Evolutionary conservation across 257 asterid species (phyloP), one percentile per base, ranked within the genome.

Genomic region (Rehmannia glutinosa): DNA sequence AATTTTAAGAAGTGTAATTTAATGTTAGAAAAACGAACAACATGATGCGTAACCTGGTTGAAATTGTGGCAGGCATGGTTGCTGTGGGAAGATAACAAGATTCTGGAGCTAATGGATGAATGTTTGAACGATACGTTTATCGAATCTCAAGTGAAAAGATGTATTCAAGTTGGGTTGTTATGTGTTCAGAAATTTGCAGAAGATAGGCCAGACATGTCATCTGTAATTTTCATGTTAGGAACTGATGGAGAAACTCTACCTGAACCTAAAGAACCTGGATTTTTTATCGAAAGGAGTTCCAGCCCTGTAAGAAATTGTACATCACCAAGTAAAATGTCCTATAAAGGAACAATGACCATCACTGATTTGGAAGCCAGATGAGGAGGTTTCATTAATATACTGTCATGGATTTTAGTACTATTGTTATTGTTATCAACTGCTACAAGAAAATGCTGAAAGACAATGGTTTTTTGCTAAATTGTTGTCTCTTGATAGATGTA

Each of bases 231-330:
- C 27, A 79, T 82, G 83, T 75, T 82, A 1, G 80, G 72, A 64
- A 77, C 13, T 36, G 72, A 72, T 32, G 72, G 60, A 23, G 72
- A 35, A 0, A 23, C 11, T 24, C 19, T 76, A 25, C 75, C 81
- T 6, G 57, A 74, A 15, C 87, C 87, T 1, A 79, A 68, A 8
- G 85, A 79, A 45, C 87, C 87, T 12, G 83, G 82, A 8, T 82
- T 73, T 38, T 76, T 82, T 55, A 8, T 58, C 20, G 77, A 64
- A 57, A 73, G 60, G 35, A 70, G 63, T 72, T 15, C 8, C 3
- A 33, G 8, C 20, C 13, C 19, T 8, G 47, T 8, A 8, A 16
- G 21, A 46, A 47, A 21, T 17, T 7, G 41, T 42, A 45, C 67
- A 9, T 67, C 62, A 51, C 70, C 68, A 51, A 25, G 42, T 50